Evolutionary conservation across 139 green algal species (phyloP), one percentile per base, ranked within the genome.

Genomic region (Haematococcus sp.): DNA sequence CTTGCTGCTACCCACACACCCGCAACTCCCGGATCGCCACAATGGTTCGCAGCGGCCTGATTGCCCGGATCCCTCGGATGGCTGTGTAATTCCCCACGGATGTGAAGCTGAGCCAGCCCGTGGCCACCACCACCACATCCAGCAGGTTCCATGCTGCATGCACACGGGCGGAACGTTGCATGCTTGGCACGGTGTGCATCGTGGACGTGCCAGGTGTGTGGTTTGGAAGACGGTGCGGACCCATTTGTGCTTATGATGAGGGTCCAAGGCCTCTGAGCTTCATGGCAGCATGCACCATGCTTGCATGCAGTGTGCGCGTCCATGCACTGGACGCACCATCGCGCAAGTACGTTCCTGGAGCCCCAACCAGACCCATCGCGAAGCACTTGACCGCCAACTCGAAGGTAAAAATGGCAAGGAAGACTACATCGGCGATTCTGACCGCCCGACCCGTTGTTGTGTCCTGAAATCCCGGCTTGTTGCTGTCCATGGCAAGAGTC

Each of bases 301-400:
- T 20, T 33, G 11, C 20, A 65, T 22, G 58, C 58, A 65, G 25
- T 4, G 58, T 27, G 25, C 25, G 58, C 11, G 35, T 17, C n/a
- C 11, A n/a, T 4, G 4, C 28, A 34, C 11, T 40, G 58, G 40
- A 7, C 78, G 63, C 63, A 84, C 78, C 73, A 54, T 81, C 74
- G 19, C 80, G 70, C 20, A 86, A 44, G 61, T 86, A 86, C 19
- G 75, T 73, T 17, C 64, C 49, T 9, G 64, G 40, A 35, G 4
- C 61, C 22, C 60, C 16, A n/a, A 79, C 33, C 1, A 83, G 68
- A 20, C 80, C 81, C 34, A 82, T 25, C 7, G 71, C 69, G 1
- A 84, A 54, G 3, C 88, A 78, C 76, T 86, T 88, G n/a, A 84
- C 31, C 3, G 82, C 43, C 32, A 76, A 63, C 77, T 91, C 86